phyloP scores from a whole-genome alignment of 2,329 filamentous ascomycete species.

The Talaromyces verruculosus region DNA sequence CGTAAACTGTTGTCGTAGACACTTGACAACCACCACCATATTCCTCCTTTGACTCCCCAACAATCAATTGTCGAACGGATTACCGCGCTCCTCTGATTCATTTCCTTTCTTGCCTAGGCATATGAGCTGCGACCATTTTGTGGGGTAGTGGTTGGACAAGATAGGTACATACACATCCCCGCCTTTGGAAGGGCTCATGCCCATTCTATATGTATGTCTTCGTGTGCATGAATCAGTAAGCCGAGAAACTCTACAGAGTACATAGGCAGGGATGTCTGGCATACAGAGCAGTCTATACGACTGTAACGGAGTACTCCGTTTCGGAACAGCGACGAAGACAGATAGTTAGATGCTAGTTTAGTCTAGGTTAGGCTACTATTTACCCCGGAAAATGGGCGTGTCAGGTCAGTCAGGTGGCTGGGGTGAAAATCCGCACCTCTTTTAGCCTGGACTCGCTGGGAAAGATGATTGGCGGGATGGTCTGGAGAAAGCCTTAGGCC shows the following conservation, averaged over 20 bases:
- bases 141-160: not conserved
- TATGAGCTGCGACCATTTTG: not conserved
- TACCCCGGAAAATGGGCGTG: slow-evolving; percentile 7
- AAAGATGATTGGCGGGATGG: not conserved
- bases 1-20: not conserved
- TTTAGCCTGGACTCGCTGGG: not conserved
- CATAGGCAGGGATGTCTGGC: not conserved
- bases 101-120: not conserved
- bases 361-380: not conserved
- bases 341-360: not conserved
- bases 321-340: not conserved
- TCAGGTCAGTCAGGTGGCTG: slow-evolving; percentile 5
- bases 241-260: not conserved
- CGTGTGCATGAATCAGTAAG: not conserved
- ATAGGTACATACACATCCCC: not conserved
- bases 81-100: not conserved
- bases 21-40: not conserved
- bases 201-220: not conserved
- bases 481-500: not conserved
- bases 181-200: not conserved
- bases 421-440: slow-evolving; percentile 8
- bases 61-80: not conserved
- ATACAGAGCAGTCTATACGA: not conserved
- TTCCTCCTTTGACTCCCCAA: not conserved
- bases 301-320: not conserved